phyloP scores from a whole-genome alignment of 2,329 filamentous ascomycete genomes.

The Neopestalotiopsis sp. region DNA sequence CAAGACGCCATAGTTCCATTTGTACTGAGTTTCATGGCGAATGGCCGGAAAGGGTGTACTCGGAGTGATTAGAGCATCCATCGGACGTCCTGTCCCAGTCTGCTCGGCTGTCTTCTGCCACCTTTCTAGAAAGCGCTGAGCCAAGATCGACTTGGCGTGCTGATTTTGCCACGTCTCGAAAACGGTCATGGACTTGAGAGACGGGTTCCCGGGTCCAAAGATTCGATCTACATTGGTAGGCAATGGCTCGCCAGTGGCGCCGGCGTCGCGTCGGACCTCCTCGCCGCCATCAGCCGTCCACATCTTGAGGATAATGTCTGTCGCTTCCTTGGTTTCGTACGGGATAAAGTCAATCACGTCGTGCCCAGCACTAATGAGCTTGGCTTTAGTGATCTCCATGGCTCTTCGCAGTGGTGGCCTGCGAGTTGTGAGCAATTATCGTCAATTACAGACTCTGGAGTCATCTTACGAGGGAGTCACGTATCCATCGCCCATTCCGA shows the following conservation, averaged over 20 bases:
- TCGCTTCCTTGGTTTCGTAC: conserved; percentile 22
- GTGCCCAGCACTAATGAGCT: conserved; percentile 25
- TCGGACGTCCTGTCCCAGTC: conserved; percentile 22
- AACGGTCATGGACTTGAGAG: conserved; percentile 23
- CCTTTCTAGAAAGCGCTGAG: conserved; percentile 26
- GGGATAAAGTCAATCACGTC: conserved; percentile 26
- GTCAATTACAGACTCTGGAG: not conserved
- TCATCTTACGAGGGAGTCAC: conserved; percentile 25
- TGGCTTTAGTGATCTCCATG: conserved; percentile 27
- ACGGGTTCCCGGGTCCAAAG: conserved; percentile 24
- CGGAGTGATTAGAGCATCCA: conserved; percentile 22
- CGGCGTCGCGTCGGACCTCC: conserved; percentile 27
- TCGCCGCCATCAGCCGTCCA: conserved; percentile 26
- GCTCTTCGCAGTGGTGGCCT: conserved; percentile 25
- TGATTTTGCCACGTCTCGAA: conserved; percentile 32
- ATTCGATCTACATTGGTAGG: conserved; percentile 25
- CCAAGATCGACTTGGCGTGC: conserved; percentile 24
- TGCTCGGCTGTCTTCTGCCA: conserved; percentile 25
- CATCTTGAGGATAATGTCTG: conserved; percentile 25
- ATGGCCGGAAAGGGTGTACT: conserved; percentile 19
- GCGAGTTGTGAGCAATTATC: not conserved
- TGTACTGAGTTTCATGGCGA: conserved; percentile 19
- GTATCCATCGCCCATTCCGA: conserved; percentile 26
- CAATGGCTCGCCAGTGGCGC: conserved; percentile 29
- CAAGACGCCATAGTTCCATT: conserved; percentile 23